Evolutionary conservation across 129 eudicot genomes (phyloP).

Genomic region (Pulicaria dysenterica): DNA sequence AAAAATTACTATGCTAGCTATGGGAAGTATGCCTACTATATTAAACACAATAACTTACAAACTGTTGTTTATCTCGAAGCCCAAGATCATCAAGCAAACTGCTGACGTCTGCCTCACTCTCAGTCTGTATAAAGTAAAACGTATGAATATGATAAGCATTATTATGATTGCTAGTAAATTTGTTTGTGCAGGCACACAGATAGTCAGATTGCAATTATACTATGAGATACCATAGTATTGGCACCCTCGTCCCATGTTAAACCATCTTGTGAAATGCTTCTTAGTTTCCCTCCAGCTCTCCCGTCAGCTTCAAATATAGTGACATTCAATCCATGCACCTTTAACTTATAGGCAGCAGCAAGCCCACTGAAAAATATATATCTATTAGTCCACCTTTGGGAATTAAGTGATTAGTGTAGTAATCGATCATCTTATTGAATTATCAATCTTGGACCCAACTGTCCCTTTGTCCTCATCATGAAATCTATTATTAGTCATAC

Average conservation of each 20-base stretch:
- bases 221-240: constrained; percentile 74
- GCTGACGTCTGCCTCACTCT: constrained; percentile 74
- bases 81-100: constrained; percentile 85
- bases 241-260: constrained; percentile 99
- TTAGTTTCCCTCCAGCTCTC: constrained; percentile 86
- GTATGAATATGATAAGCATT: constrained; percentile 17
- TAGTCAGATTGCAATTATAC: not conserved
- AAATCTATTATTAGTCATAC: not conserved
- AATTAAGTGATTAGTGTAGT: not conserved
- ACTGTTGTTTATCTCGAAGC: constrained; percentile 84
- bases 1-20: constrained; percentile 6
- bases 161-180: not conserved
- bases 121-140: constrained; percentile 60
- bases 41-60: constrained; percentile 52
- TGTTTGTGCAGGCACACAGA: not conserved
- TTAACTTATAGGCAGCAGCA: constrained; percentile 94
- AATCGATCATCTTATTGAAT: not conserved
- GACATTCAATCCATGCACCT: constrained; percentile 69
- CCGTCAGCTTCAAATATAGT: constrained; percentile 89
- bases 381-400: no score
- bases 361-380: constrained; percentile 60
- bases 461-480: not conserved
- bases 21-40: not conserved
- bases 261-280: constrained; percentile 71
- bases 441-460: not conserved